Evolutionary conservation across 2,329 filamentous ascomycete genomes (phyloP).

Genomic region (Botrytis hyacinthi): DNA sequence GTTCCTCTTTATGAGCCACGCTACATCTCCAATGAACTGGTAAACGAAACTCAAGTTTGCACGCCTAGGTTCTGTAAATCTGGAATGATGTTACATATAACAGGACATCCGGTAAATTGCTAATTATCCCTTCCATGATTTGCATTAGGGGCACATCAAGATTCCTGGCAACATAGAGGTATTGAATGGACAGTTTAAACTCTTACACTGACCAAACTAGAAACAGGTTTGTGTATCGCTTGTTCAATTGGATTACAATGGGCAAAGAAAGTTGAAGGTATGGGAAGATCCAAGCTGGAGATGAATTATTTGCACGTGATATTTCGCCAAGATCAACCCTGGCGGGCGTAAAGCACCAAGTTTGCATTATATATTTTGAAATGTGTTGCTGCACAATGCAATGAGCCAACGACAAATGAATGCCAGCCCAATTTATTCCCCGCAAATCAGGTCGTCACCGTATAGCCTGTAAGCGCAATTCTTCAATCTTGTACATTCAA

Average conservation of each 20-base stretch:
- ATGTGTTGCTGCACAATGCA: background rate
- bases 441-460: slow-evolving; percentile 50
- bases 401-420: slow-evolving; percentile 37
- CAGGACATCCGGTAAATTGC: background rate
- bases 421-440: slow-evolving; percentile 46
- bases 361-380: background rate
- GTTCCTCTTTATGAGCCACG: background rate
- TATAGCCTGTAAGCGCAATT: slow-evolving; percentile 46
- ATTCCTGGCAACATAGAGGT: background rate
- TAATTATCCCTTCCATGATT: background rate
- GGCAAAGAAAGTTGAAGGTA: background rate
- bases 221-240: background rate
- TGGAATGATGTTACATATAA: background rate
- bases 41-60: background rate
- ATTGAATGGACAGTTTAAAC: background rate
- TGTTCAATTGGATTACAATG: background rate
- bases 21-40: background rate
- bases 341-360: background rate
- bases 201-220: background rate
- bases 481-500: background rate
- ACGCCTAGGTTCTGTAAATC: background rate
- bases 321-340: background rate
- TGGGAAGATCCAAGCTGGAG: background rate
- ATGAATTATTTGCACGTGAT: background rate
- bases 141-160: background rate